phyloP scores from a whole-genome alignment of 352 stramenopile species.

The Phytopythium chamaehyphon region DNA sequence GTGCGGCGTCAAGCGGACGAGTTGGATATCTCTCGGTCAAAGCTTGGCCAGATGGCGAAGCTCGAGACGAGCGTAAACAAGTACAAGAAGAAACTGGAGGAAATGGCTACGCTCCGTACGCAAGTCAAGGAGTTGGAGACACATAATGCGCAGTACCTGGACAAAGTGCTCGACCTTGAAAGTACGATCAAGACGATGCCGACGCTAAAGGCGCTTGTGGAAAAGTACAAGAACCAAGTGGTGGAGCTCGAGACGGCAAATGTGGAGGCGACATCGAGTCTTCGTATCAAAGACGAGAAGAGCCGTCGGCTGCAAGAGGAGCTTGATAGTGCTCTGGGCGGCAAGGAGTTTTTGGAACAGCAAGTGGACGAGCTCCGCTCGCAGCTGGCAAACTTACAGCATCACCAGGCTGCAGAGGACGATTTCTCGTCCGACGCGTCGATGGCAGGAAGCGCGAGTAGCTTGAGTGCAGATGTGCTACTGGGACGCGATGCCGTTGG shows the following conservation, averaged over 20 bases:
- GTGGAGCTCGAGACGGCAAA: constrained; percentile 82
- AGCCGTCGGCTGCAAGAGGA: constrained; percentile 81
- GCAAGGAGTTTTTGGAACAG: constrained; percentile 84
- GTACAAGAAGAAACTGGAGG: constrained; percentile 86
- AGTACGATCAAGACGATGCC: constrained; percentile 86
- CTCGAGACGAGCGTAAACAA: constrained; percentile 76
- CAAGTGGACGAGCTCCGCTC: constrained; percentile 76
- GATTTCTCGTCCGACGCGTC: constrained; percentile 28
- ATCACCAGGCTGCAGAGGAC: constrained; percentile 35
- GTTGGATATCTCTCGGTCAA: constrained; percentile 84
- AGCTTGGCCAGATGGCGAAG: constrained; percentile 74
- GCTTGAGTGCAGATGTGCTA: constrained; percentile 56
- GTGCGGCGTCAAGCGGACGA: constrained; percentile 83
- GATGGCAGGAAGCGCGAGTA: constrained; percentile 22
- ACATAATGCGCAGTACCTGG: constrained; percentile 76
- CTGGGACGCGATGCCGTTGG: constrained; percentile 61
- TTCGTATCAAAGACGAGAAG: constrained; percentile 82
- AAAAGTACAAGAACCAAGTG: constrained; percentile 89
- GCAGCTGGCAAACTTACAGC: constrained; percentile 57
- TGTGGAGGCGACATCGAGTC: constrained; percentile 69
- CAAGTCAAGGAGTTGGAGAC: constrained; percentile 77
- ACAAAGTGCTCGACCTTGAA: constrained; percentile 83
- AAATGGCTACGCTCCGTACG: constrained; percentile 75
- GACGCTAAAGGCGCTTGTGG: constrained; percentile 67
- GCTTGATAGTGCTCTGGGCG: constrained; percentile 70